phyloP scores from a whole-genome alignment of 2,329 filamentous ascomycete species.

The Corniculantispora saksenae region DNA sequence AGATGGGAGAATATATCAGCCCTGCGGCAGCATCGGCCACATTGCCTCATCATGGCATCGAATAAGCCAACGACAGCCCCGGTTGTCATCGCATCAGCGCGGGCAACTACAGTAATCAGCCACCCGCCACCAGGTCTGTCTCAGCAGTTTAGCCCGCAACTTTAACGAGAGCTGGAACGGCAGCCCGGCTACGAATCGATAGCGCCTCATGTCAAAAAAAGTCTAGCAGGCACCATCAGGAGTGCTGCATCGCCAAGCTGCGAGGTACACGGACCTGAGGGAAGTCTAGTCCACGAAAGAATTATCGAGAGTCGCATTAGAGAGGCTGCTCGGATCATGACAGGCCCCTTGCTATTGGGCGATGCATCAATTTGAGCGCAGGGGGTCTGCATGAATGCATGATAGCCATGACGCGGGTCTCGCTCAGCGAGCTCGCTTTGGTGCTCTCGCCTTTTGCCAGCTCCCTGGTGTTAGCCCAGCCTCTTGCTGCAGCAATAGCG shows the following conservation, averaged over 20 bases:
- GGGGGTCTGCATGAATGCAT: background rate
- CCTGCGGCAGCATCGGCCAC: too few relatives aligned
- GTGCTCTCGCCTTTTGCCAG: background rate
- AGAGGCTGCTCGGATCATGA: background rate
- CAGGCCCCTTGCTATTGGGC: background rate
- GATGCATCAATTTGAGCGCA: background rate
- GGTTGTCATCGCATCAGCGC: background rate
- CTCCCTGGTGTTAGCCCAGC: background rate
- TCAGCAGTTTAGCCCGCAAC: background rate
- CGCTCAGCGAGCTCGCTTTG: background rate
- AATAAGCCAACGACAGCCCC: background rate
- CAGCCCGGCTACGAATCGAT: background rate
- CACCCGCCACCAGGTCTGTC: background rate
- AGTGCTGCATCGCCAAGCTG: background rate
- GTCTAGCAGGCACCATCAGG: background rate
- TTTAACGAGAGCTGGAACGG: background rate
- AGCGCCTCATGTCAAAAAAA: background rate
- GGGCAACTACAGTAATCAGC: background rate
- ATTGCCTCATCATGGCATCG: background rate
- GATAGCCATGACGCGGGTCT: background rate
- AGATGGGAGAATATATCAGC: too few relatives aligned
- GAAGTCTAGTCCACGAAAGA: background rate
- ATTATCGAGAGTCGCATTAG: background rate
- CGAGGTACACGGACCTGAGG: background rate
- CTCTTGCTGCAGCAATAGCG: constrained; percentile 3